Base-by-base conservation (phyloP, 768 basidiomycete genomes). In the Roridomyces roridus region DNA sequence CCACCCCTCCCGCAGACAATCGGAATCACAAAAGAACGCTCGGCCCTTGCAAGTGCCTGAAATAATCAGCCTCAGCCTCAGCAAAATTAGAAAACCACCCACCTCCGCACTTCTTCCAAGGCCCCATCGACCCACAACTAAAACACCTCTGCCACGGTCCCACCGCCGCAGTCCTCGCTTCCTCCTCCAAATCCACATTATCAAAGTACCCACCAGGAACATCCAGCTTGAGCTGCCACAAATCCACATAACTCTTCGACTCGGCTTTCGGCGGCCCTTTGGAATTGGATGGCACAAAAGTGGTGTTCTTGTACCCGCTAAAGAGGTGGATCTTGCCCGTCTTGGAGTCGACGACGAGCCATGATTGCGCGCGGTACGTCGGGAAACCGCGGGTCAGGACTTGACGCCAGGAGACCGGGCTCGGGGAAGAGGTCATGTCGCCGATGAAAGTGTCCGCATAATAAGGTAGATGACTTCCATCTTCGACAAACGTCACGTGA, bases 141-240 rank as follows among this genome's bases (percentile, higher is more conserved):
- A 77, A 78, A 51, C 77, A 80, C 14, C 72, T 51, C 64, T 74
- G 70, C 75, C 74, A 78, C 24, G 77, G 76, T 4, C 78, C 77
- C n/a, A 67, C 65, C 57, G 65, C 62, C 43, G 74, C 74, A 5
- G 71, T 73, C 36, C 74, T 63, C 10, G 65, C 65, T 62, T 78
- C 78, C 40, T 74, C 73, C 51, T 72, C 71, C 34, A 73, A 43
- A 57, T 77, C 69, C 15, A 76, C 73, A 1, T 69, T 72, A 24
- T 74, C 71, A 51, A 76, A 77, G 46, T 65, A 59, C 2, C 74
- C 74, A 20, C 77, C 74, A 15, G 72, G 69, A 11, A 73, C 50
- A 54, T 78, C 74, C 26, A 78, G 52, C 40, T 66, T 60, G 14
- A 80, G 62, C 59, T 76, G 71, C 76, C 77, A 78, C 12, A 80